Conservation (phyloP, 345 rosid genomes). For the Litchi chinensis region DNA sequence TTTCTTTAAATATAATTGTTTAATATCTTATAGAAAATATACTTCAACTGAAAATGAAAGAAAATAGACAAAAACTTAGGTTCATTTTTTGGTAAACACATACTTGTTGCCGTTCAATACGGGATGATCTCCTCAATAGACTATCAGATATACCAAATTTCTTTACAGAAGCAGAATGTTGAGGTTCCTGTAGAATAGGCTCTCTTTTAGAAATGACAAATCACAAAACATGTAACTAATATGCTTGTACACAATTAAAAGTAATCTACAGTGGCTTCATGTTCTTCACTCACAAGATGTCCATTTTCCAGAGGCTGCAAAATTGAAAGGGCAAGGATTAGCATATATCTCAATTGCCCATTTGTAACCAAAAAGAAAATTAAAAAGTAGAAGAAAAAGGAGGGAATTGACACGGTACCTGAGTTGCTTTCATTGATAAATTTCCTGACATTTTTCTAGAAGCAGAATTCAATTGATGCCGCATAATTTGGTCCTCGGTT, state of each 20-base stretch:
- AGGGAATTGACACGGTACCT: slow-evolving; percentile 31
- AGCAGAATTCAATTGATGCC: slow-evolving; percentile 62
- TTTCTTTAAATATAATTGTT: not conserved
- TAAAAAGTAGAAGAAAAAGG: not conserved
- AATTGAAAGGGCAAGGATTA: slow-evolving; percentile 19
- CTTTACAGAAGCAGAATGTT: slow-evolving; percentile 46
- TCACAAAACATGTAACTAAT: slow-evolving; percentile 13
- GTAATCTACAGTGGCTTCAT: slow-evolving; percentile 16
- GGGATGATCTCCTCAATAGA: slow-evolving; percentile 66
- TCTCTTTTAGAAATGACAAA: slow-evolving; percentile 25
- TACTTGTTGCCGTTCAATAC: slow-evolving; percentile 73
- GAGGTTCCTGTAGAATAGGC: slow-evolving; percentile 51
- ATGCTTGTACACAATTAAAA: not conserved
- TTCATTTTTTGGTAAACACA: slow-evolving; percentile 25
- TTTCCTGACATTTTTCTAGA: slow-evolving; percentile 59
- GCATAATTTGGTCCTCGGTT: slow-evolving; percentile 69
- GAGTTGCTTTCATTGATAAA: slow-evolving; percentile 47
- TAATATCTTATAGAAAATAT: too few relatives aligned
- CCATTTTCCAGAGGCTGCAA: slow-evolving; percentile 77
- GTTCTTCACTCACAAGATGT: slow-evolving; percentile 55
- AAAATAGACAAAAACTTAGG: not conserved
- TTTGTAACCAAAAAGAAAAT: not conserved
- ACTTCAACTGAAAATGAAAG: not conserved
- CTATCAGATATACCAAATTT: slow-evolving; percentile 52
- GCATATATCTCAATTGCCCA: slow-evolving; percentile 13